These are phyloP conservation scores for Suhomyces xylopsoci DNA, from an alignment of 805 yeast genomes.

Conservation along the genomic window DNA sequence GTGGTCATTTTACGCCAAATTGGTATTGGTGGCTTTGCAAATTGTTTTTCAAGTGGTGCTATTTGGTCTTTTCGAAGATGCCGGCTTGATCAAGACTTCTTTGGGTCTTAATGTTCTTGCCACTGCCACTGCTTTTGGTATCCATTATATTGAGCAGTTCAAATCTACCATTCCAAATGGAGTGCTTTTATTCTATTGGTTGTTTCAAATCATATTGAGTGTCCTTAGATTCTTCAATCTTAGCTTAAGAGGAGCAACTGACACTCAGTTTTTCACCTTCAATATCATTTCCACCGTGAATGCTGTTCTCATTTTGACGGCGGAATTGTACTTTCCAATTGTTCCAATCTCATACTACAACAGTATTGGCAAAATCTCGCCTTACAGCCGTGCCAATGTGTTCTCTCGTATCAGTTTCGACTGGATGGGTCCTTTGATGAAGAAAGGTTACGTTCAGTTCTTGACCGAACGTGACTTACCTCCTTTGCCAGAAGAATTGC, in stretches of 20 bases:
- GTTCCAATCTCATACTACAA: constrained; percentile 12
- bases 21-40: constrained; percentile 39
- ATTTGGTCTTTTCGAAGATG: constrained; percentile 12
- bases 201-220: constrained; percentile 50
- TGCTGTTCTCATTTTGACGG: constrained; percentile 36
- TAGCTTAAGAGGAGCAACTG: constrained; percentile 32
- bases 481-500: constrained; percentile 64
- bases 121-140: constrained; percentile 47
- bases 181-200: constrained; percentile 72
- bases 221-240: constrained; percentile 43
- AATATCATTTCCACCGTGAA: constrained; percentile 25
- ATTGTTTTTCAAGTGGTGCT: constrained; percentile 31
- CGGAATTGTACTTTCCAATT: constrained; percentile 45
- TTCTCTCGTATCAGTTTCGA: constrained; percentile 75
- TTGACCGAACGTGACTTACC: constrained; percentile 69
- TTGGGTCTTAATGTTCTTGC: constrained; percentile 35
- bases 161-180: constrained; percentile 66
- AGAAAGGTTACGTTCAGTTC: constrained; percentile 63
- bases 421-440: constrained; percentile 90
- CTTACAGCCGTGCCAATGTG: constrained; percentile 51
- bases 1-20: constrained; percentile 42
- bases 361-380: constrained; percentile 23
- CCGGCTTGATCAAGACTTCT: constrained; percentile 24
- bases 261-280: constrained; percentile 43
- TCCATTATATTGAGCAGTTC: constrained; percentile 72